Evolutionary conservation across 257 asterid genomes (phyloP).

Genomic region (Rehmannia glutinosa): DNA sequence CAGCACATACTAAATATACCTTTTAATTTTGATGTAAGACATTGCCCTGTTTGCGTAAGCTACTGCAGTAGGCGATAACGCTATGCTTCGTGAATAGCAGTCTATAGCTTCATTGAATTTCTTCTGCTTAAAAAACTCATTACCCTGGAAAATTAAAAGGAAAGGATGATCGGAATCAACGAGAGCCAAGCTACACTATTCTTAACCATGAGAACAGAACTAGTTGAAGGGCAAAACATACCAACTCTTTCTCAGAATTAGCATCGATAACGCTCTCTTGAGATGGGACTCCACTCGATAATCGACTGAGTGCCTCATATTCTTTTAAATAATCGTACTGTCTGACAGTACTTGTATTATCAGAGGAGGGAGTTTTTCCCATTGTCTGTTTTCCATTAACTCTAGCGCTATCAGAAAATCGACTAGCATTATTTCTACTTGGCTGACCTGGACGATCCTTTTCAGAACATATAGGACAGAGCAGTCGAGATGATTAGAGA

Average conservation of each 20-base stretch:
- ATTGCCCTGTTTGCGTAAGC: constrained; percentile 94
- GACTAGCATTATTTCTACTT: constrained; percentile 22
- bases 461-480: constrained; percentile 8
- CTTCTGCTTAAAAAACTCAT: constrained; percentile 82
- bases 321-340: constrained; percentile 47
- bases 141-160: constrained; percentile 50
- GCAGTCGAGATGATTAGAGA: not conserved
- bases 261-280: constrained; percentile 70
- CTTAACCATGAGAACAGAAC: not conserved
- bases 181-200: constrained; percentile 5
- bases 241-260: constrained; percentile 95
- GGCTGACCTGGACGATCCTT: constrained; percentile 40
- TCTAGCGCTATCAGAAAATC: constrained; percentile 31
- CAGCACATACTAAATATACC: constrained; percentile 36
- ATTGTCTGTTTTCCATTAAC: constrained; percentile 28
- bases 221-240: constrained; percentile 23
- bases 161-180: constrained; percentile 24
- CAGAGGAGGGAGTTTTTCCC: constrained; percentile 25
- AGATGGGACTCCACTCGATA: constrained; percentile 41
- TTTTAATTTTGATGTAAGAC: constrained; percentile 84
- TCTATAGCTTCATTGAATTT: constrained; percentile 88
- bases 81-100: constrained; percentile 97
- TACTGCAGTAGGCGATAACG: constrained; percentile 88
- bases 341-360: constrained; percentile 23
- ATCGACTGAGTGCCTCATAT: constrained; percentile 52